A percentile compares a stretch with the other conserved stretches of the same genome.
These are phyloP conservation scores for Porcisia hertigi DNA, from an alignment of 208 protist species.

Conservation along the genomic window DNA sequence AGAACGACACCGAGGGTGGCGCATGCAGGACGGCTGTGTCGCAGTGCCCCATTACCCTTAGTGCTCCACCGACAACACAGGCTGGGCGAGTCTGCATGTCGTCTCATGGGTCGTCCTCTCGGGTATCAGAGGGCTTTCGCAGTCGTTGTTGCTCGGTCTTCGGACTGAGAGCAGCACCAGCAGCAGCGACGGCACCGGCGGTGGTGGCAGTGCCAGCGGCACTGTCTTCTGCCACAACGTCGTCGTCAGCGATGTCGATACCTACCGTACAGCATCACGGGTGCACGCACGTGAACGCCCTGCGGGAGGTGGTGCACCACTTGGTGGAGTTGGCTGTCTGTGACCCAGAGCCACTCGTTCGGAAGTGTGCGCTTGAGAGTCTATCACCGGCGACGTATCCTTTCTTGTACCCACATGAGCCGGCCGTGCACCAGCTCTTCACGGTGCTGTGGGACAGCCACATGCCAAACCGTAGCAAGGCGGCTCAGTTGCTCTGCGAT, in stretches of 20 bases:
- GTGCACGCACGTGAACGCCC: slow-evolving; percentile 61
- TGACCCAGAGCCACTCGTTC: slow-evolving; percentile 70
- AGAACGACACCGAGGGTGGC: not conserved
- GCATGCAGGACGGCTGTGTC: not conserved
- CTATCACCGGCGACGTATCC: slow-evolving; percentile 57
- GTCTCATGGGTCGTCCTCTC: not conserved
- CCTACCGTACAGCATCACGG: slow-evolving; percentile 43
- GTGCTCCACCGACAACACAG: not conserved
- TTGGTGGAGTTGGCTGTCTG: slow-evolving; percentile 69
- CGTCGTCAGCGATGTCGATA: slow-evolving; percentile 10
- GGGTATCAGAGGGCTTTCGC: not conserved
- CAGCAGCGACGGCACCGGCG: not conserved
- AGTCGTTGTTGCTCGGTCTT: not conserved
- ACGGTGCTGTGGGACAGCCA: slow-evolving; percentile 65
- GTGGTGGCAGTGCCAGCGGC: not conserved
- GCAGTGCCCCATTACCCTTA: slow-evolving; percentile 11
- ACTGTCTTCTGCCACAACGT: not conserved
- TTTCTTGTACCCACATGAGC: slow-evolving; percentile 68
- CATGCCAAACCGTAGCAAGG: slow-evolving; percentile 62
- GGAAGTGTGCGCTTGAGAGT: slow-evolving; percentile 52
- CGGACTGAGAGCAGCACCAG: not conserved
- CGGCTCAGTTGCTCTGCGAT: slow-evolving; percentile 60
- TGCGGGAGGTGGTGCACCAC: slow-evolving; percentile 66
- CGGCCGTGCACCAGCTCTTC: slow-evolving; percentile 67
- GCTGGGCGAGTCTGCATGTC: not conserved